Evolutionary conservation across 1,284 basidiomycete genomes (phyloP), one percentile per base, ranked within the genome.

Genomic region (Leccinum variabile): DNA sequence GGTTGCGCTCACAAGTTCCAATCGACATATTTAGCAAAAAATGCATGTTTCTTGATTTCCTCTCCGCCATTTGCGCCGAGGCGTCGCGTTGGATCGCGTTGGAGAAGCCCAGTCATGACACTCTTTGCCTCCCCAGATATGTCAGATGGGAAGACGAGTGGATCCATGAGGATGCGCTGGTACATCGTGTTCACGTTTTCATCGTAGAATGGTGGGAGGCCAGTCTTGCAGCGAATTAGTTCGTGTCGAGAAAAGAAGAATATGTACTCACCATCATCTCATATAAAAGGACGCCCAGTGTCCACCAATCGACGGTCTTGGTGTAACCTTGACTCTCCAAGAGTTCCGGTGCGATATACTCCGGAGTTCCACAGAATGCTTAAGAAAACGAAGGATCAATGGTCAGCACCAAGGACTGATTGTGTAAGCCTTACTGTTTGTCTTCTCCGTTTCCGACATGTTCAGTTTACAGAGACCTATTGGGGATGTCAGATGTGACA

Each of bases 281-380:
- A 75, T 97, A 99, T 32, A 99, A 83, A 37, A 99, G 81, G 3
- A 99, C 97, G 63, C 97, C 97, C 1, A 99, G 84, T 1, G 97
- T 99, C 97, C 97, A 99, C 97, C 97, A 99, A 76, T 99, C 97
- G 25, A 99, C 96, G 1, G 95, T 97, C 80, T 98, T 98, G 35
- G 96, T 98, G 78, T 99, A 99, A 3, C 97, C 97, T 73, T 98
- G 96, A 64, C 92, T 97, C 65, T 97, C 90, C 35, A 99, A 81
- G 41, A 99, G 83, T 74, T 99, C 97, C 0, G 97, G 97, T 2
- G 95, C 95, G 66, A 95, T 93, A 76, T 99, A 99, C 77, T 99
- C 97, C 3, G 97, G 97, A 5, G 97, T 99, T n/a, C 97, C 97
- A 73, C 97, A 99, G 83, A 99, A 99, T 3, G 97, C 94, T 95